phyloP scores from a whole-genome alignment of 371 early-diverging fungal species.

The Lichtheimia ramosa region DNA sequence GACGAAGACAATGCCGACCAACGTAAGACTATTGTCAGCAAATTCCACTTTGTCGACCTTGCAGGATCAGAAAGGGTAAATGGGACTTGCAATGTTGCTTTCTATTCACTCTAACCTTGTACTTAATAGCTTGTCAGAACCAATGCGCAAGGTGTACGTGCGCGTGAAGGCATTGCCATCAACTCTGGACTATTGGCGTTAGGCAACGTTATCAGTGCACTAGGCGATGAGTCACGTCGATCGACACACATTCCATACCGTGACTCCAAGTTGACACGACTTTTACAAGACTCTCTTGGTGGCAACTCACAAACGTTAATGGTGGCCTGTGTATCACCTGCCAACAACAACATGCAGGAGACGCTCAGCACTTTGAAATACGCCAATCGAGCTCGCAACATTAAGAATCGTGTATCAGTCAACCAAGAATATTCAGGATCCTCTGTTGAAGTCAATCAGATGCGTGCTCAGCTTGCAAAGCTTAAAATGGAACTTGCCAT shows the following conservation, averaged over 20 bases:
- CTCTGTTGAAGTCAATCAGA: slow-evolving; percentile 62
- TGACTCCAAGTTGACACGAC: slow-evolving; percentile 92
- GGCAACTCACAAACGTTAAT: slow-evolving; percentile 91
- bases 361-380: slow-evolving; percentile 91
- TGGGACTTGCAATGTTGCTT: neutral
- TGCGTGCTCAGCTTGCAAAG: slow-evolving; percentile 66
- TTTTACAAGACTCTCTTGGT: slow-evolving; percentile 90
- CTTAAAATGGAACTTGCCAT: slow-evolving; percentile 62
- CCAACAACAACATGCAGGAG: slow-evolving; percentile 79
- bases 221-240: slow-evolving; percentile 81
- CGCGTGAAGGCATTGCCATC: slow-evolving; percentile 96
- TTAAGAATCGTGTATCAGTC: slow-evolving; percentile 70
- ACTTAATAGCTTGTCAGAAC: slow-evolving; percentile 40
- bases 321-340: slow-evolving; percentile 89
- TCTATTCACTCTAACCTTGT: slow-evolving; percentile 72
- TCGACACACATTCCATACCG: slow-evolving; percentile 88
- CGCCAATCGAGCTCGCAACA: slow-evolving; percentile 85
- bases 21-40: slow-evolving; percentile 54
- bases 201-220: slow-evolving; percentile 97
- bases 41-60: slow-evolving; percentile 95
- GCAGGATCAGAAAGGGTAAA: slow-evolving; percentile 73
- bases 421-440: slow-evolving; percentile 46
- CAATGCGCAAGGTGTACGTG: slow-evolving; percentile 79
- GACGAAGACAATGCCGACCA: slow-evolving; percentile 13
- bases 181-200: slow-evolving; percentile 96